Percentiles rank a stretch among this genome's conserved stretches.
phyloP scores from a whole-genome alignment of 2,329 filamentous ascomycete genomes.

The Lomentospora prolificans region DNA sequence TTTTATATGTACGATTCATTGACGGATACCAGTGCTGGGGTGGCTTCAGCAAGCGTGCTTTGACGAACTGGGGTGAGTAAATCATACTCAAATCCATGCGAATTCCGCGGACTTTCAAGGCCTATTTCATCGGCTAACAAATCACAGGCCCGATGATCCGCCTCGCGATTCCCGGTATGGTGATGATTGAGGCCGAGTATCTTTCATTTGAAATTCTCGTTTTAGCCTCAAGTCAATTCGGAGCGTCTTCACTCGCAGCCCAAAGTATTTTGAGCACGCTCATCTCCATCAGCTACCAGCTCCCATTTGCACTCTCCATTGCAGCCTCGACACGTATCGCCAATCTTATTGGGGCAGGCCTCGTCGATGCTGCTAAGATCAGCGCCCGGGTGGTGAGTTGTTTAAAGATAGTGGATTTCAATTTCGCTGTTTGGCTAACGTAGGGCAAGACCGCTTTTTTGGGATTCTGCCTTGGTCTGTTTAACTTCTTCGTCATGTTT shows the following conservation, averaged over 20 bases:
- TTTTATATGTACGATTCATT: slow-evolving; percentile 67
- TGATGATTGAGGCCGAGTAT: slow-evolving; percentile 93
- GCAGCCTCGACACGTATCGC: slow-evolving; percentile 82
- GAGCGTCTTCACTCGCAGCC: slow-evolving; percentile 70
- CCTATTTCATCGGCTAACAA: not conserved
- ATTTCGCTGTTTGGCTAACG: no score
- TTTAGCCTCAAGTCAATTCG: slow-evolving; percentile 70
- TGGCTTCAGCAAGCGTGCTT: slow-evolving; percentile 60
- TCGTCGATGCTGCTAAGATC: slow-evolving; percentile 70
- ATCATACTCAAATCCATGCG: no score
- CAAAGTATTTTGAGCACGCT: slow-evolving; percentile 78
- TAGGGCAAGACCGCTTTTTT: slow-evolving; percentile 40
- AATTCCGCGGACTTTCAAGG: no score
- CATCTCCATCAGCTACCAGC: slow-evolving; percentile 73
- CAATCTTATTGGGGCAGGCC: slow-evolving; percentile 80
- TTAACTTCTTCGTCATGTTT: slow-evolving; percentile 66
- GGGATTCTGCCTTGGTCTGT: slow-evolving; percentile 60
- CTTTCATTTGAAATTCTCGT: slow-evolving; percentile 89
- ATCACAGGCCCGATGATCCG: slow-evolving; percentile 59
- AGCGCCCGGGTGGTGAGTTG: slow-evolving; percentile 62
- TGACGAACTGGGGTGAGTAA: slow-evolving; percentile 60
- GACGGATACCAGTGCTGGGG: slow-evolving; percentile 75
- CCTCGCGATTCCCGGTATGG: slow-evolving; percentile 76
- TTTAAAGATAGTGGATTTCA: no score
- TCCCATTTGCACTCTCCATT: slow-evolving; percentile 86